These are phyloP conservation scores for Ustilago tritici DNA, from an alignment of 1,284 basidiomycete species.

Conservation along the genomic window DNA sequence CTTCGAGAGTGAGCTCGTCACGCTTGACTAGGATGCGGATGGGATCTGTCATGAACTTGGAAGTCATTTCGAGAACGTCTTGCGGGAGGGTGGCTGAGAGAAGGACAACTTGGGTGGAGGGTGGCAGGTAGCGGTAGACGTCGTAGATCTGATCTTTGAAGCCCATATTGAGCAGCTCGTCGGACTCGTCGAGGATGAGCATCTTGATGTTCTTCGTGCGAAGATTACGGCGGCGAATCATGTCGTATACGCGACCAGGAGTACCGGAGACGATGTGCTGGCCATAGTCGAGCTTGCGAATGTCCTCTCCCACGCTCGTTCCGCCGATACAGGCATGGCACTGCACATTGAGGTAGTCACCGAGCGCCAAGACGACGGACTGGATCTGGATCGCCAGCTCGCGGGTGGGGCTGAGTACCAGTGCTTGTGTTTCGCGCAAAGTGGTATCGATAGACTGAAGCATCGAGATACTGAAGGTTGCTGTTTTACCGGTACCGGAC, in stretches of 20 bases:
- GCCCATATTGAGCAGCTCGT: conserved; percentile 96
- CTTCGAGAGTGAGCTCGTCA: conserved; percentile 98
- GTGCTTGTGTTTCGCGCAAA: conserved; percentile 93
- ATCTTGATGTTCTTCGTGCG: conserved; percentile 99
- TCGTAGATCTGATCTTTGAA: conserved; percentile 99
- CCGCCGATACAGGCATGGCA: conserved; percentile 99
- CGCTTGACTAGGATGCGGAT: conserved; percentile 99
- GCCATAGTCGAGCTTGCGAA: conserved; percentile 96
- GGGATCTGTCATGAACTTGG: conserved; percentile 99
- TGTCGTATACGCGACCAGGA: conserved; percentile 98
- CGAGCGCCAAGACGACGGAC: conserved; percentile 94
- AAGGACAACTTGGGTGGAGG: conserved; percentile 96
- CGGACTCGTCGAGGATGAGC: conserved; percentile 97
- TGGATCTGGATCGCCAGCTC: conserved; percentile 85
- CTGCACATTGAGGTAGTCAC: conserved; percentile 99
- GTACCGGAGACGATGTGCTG: conserved; percentile 98
- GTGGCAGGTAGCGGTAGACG: conserved; percentile 97
- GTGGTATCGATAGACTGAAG: conserved; percentile 88
- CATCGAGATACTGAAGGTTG: conserved; percentile 79
- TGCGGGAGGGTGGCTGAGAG: conserved; percentile 95
- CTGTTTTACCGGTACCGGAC: conserved; percentile 99
- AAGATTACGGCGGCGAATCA: conserved; percentile 94
- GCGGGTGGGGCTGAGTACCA: conserved; percentile 84
- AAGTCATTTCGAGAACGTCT: conserved; percentile 99
- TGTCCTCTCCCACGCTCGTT: conserved; percentile 97